These are phyloP conservation scores for Trichoderma sp. DNA, from an alignment of 2,329 filamentous ascomycete genomes.

Conservation along the genomic window DNA sequence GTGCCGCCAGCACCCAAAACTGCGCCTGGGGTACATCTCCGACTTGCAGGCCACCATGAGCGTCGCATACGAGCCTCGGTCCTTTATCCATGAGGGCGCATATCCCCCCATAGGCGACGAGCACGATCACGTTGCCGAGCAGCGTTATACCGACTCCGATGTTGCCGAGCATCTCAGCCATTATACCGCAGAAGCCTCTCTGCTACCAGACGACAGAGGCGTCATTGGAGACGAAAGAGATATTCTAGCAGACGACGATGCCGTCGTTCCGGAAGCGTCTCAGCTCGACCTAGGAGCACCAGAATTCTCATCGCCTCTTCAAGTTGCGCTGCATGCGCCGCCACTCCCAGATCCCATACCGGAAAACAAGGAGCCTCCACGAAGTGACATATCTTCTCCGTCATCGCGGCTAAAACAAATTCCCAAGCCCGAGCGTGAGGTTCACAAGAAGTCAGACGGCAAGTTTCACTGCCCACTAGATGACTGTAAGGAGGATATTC, in stretches of 20 bases:
- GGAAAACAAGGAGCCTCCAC: slow-evolving; percentile 38
- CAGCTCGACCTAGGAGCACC: slow-evolving; percentile 39
- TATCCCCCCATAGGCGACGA: slow-evolving; percentile 49
- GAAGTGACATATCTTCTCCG: slow-evolving; percentile 33
- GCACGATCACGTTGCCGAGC: slow-evolving; percentile 41
- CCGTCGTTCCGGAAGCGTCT: slow-evolving; percentile 38
- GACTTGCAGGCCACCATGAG: slow-evolving; percentile 41
- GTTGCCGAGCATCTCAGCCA: slow-evolving; percentile 44
- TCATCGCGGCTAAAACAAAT: slow-evolving; percentile 51
- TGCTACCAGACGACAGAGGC: slow-evolving; percentile 39
- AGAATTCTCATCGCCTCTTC: slow-evolving; percentile 37
- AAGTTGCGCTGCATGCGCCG: slow-evolving; percentile 32
- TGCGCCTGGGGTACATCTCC: slow-evolving; percentile 3
- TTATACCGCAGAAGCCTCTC: slow-evolving; percentile 41
- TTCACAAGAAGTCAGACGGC: slow-evolving; percentile 64
- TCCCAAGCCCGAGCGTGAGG: slow-evolving; percentile 57
- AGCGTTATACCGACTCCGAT: slow-evolving; percentile 44
- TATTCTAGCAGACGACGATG: slow-evolving; percentile 40
- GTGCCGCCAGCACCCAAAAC: slow-evolving; percentile 18
- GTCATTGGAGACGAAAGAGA: slow-evolving; percentile 37
- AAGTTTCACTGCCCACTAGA: slow-evolving; percentile 72
- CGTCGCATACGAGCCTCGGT: slow-evolving; percentile 52
- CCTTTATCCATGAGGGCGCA: slow-evolving; percentile 47
- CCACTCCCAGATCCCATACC: slow-evolving; percentile 34
- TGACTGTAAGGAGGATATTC: slow-evolving; percentile 64